Conservation (phyloP, 2,329 filamentous ascomycete genomes). For the Acrocalymma vagum region DNA sequence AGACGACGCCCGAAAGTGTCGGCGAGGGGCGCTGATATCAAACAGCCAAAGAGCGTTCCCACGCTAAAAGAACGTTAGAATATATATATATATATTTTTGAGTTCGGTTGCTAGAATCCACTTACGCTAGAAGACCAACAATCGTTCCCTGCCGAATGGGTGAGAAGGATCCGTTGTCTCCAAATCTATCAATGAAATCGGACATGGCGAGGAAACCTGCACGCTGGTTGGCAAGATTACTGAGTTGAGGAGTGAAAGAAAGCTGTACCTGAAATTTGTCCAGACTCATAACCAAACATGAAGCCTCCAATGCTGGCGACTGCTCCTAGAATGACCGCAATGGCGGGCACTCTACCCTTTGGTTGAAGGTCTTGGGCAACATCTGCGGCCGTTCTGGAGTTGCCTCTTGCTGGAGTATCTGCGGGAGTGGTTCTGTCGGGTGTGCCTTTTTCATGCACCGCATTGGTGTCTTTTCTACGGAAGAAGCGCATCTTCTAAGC, state of each 20-base stretch:
- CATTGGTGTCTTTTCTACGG: constrained; percentile 19
- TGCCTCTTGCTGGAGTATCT: constrained; percentile 32
- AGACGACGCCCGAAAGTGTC: constrained; percentile 68
- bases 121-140: constrained; percentile 45
- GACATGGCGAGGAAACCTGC: constrained; percentile 43
- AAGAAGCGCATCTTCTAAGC: constrained; percentile 38
- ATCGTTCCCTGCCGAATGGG: constrained; percentile 45
- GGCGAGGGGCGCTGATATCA: constrained; percentile 66
- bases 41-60: constrained; percentile 77
- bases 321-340: constrained; percentile 40
- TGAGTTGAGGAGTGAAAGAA: neutral
- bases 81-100: neutral
- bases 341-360: constrained; percentile 31
- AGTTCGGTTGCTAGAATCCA: too few relatives aligned
- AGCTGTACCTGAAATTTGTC: constrained; percentile 32
- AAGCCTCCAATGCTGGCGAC: constrained; percentile 45
- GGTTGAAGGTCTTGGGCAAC: constrained; percentile 20
- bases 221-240: constrained; percentile 23
- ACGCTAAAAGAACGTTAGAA: constrained; percentile 47
- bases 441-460: constrained; percentile 33
- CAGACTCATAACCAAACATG: constrained; percentile 43
- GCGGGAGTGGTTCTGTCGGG: constrained; percentile 31
- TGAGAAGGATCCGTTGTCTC: constrained; percentile 41
- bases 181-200: constrained; percentile 43
- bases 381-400: constrained; percentile 22